A percentile compares a stretch with the other conserved stretches of the same genome.
Conservation (phyloP, 345 rosid genomes). For the Gossypium herbaceum region DNA sequence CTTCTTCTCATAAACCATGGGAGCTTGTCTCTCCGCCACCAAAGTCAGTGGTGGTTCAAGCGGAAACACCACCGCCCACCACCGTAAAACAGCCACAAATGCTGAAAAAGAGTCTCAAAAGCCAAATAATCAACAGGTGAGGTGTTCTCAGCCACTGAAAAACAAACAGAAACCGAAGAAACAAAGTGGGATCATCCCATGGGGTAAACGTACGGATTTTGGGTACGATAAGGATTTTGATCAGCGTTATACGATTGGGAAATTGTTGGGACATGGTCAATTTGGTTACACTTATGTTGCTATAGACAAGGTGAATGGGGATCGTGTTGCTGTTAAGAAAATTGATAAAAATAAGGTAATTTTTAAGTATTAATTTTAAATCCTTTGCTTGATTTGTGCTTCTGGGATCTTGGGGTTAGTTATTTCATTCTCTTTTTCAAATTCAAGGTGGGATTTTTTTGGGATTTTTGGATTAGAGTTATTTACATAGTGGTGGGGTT, state of each 20-base stretch:
- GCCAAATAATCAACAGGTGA: slow-evolving; percentile 8
- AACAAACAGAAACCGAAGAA: slow-evolving; percentile 10
- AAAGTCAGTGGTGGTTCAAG: slow-evolving; percentile 63
- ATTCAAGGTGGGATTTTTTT: not conserved
- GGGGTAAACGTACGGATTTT: slow-evolving; percentile 71
- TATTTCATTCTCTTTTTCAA: not conserved
- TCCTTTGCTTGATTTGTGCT: not conserved
- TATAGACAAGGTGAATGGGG: slow-evolving; percentile 55
- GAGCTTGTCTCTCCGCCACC: slow-evolving; percentile 67
- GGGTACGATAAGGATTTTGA: slow-evolving; percentile 83
- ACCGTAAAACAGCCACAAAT: slow-evolving; percentile 13
- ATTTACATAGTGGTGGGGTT: slow-evolving; percentile 3
- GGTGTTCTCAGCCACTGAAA: slow-evolving; percentile 10
- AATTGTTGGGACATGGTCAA: slow-evolving; percentile 85
- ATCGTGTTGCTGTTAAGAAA: slow-evolving; percentile 83
- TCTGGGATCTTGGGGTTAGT: not conserved
- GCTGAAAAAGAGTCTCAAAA: not conserved
- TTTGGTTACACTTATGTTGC: slow-evolving; percentile 92
- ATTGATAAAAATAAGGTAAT: slow-evolving; percentile 80
- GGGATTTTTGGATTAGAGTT: not conserved
- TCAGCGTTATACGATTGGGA: slow-evolving; percentile 59
- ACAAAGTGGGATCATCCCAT: slow-evolving; percentile 44
- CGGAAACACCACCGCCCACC: slow-evolving; percentile 32
- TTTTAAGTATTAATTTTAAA: not conserved
- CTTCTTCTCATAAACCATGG: slow-evolving; percentile 35